phyloP scores from a whole-genome alignment of 2,329 filamentous ascomycete genomes.

The Botrytis tulipae region DNA sequence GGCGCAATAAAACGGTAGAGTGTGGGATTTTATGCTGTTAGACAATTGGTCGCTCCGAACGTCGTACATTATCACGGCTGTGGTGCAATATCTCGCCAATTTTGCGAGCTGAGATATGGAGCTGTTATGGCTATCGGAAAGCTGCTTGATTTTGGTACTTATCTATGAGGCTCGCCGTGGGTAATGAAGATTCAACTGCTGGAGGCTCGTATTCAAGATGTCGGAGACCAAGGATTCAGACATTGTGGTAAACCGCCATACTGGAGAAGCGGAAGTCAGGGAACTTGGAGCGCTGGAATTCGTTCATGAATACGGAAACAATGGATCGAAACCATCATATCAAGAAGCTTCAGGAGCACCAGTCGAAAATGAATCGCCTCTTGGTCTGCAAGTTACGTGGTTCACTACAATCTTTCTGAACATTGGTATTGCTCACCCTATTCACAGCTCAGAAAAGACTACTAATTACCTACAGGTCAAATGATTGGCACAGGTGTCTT shows the following conservation, averaged over 20 bases:
- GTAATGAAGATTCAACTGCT: not conserved
- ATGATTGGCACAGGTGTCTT: conserved; percentile 48
- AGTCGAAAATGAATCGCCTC: conserved; percentile 55
- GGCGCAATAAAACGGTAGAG: not conserved
- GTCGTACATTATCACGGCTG: not conserved
- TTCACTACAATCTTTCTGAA: conserved; percentile 60
- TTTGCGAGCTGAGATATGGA: not conserved
- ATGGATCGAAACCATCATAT: conserved; percentile 43
- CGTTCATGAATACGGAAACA: conserved; percentile 42
- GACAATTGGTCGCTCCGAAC: not conserved
- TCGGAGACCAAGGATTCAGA: conserved; percentile 6
- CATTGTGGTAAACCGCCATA: not conserved
- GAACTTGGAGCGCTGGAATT: conserved; percentile 25
- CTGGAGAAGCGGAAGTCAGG: not conserved
- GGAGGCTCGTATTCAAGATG: not conserved
- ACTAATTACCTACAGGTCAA: not conserved
- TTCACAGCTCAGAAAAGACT: rapidly evolving
- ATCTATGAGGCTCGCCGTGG: not conserved
- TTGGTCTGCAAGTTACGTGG: conserved; percentile 58
- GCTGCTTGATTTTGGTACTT: not conserved
- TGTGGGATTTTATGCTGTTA: not conserved
- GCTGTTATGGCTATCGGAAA: not conserved
- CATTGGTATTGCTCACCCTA: conserved; percentile 41
- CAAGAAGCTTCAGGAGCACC: conserved; percentile 63
- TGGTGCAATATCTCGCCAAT: not conserved